phyloP scores from a whole-genome alignment of 257 asterid genomes.

The Perilla frutescens region DNA sequence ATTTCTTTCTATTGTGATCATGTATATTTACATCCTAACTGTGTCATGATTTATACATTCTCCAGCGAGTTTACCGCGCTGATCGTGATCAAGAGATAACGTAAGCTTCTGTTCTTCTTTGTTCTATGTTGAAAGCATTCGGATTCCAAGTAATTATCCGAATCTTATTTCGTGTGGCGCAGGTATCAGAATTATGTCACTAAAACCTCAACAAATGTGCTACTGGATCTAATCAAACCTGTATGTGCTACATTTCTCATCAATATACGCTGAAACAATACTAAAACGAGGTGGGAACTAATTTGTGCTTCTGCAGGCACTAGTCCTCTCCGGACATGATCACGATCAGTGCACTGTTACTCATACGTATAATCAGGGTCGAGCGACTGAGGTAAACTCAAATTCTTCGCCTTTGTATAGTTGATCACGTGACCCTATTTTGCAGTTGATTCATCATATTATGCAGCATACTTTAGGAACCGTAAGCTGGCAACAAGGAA shows the following conservation, averaged over 20 bases:
- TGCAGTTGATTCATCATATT: slow-evolving; percentile 41
- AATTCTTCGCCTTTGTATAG: slow-evolving; percentile 4
- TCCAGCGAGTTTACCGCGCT: slow-evolving; percentile 71
- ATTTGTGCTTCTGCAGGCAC: slow-evolving; percentile 55
- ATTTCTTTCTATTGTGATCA: not conserved
- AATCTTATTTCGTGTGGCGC: slow-evolving; percentile 33
- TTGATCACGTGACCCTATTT: slow-evolving; percentile 10
- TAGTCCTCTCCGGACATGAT: slow-evolving; percentile 93
- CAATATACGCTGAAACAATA: slow-evolving; percentile 30
- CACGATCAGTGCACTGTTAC: slow-evolving; percentile 92
- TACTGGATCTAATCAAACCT: slow-evolving; percentile 75
- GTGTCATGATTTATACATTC: slow-evolving; percentile 22
- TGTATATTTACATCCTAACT: slow-evolving; percentile 2
- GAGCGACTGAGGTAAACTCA: slow-evolving; percentile 70
- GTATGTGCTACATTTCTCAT: slow-evolving; percentile 56
- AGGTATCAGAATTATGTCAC: slow-evolving; percentile 94
- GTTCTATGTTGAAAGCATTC: slow-evolving; percentile 13
- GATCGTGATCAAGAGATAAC: slow-evolving; percentile 56
- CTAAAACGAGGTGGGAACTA: slow-evolving; percentile 21
- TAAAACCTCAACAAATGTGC: slow-evolving; percentile 49
- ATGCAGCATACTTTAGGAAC: slow-evolving; percentile 97
- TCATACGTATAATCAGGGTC: slow-evolving; percentile 61
- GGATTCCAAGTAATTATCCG: slow-evolving; percentile 21
- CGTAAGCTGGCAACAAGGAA: slow-evolving; percentile 98
- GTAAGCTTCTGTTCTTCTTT: slow-evolving; percentile 54